Evolutionary conservation across 108 stramenopile species (phyloP), one percentile per base, ranked within the genome.

Genomic region (Nitzschia sp.): DNA sequence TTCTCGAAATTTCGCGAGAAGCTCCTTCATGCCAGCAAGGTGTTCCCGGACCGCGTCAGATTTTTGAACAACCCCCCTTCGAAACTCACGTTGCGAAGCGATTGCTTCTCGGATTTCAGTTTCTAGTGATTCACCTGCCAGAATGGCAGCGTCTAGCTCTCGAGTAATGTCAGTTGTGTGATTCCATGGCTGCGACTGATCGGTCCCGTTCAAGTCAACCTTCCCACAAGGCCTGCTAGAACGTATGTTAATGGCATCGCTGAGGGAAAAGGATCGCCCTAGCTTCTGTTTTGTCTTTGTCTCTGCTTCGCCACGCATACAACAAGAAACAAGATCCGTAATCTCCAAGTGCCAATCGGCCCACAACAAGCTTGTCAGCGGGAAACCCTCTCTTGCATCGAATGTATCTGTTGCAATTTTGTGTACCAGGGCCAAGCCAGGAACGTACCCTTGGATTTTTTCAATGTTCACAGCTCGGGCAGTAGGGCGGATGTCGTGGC

Each of bases 81-180:
- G 77, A 21, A 89, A 64, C 14, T 77, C 69, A 19, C 77, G 75
- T 63, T 75, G 55, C 39, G 53, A 41, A 7, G 69, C 24, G 8
- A 91, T 40, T 0, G 62, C 56, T 8, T 67, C 56, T 37, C 63
- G 50, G 21, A 82, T 65, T 20, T 40, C 64, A 22, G 8, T 29
- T 53, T 85, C 74, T 17, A 74, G 41, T 9, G 53, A 66, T n/a
- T 77, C 67, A 17, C 74, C 90, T 55, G 81, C 76, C n/a, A 62
- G 60, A 21, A 88, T 73, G 41, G 84, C 43, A 38, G 53, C 11
- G 22, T 74, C 48, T 0, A 82, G 53, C 50, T 63, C 10, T 11
- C 20, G 10, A n/a, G 69, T 40, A 22, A 68, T 62, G 19, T 14
- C 34, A 51, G 67, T 78, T 15, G 14, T 6, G 17, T 15, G 14